phyloP scores from a whole-genome alignment of 2,329 filamentous ascomycete species.

The Pseudocercospora crystallina region DNA sequence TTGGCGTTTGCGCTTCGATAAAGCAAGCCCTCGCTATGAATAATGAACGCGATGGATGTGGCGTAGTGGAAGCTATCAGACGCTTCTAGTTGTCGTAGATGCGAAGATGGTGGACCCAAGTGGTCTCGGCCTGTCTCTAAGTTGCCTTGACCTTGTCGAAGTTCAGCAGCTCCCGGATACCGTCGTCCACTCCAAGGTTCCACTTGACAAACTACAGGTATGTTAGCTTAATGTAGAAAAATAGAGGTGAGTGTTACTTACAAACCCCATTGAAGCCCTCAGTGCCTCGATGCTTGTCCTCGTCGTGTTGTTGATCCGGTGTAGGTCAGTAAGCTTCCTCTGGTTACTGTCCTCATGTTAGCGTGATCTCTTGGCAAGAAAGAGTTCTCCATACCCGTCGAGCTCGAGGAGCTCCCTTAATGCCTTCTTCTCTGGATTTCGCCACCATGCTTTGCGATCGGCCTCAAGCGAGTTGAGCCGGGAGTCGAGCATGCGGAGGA shows the following conservation, averaged over 20 bases:
- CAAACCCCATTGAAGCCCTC: slow-evolving; percentile 16
- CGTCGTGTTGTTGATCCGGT: slow-evolving; percentile 26
- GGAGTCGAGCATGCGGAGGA: slow-evolving; percentile 16
- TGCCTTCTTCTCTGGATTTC: slow-evolving; percentile 18
- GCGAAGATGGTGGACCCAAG: too few species aligned
- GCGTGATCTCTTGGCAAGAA: too few species aligned
- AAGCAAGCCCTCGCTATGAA: too few species aligned
- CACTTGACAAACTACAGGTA: slow-evolving; percentile 18
- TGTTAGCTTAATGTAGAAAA: background rate
- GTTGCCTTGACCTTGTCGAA: background rate
- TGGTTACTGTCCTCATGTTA: slow-evolving; percentile 13
- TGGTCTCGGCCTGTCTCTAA: too few species aligned
- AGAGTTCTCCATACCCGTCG: too few species aligned
- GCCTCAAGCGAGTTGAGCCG: slow-evolving; percentile 18
- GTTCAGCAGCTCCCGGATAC: slow-evolving; percentile 16
- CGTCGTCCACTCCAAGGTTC: slow-evolving; percentile 24
- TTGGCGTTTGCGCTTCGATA: too few species aligned
- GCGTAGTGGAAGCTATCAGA: too few species aligned
- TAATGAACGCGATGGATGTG: too few species aligned
- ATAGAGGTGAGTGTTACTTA: background rate
- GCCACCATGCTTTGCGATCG: slow-evolving; percentile 24
- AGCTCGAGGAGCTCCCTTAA: slow-evolving; percentile 16
- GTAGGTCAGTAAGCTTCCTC: slow-evolving; percentile 22
- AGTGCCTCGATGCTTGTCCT: slow-evolving; percentile 15
- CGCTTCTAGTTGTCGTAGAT: too few species aligned